Base-by-base conservation (phyloP, 2,329 filamentous ascomycete genomes). In the Xylariomycetidae sp. region DNA sequence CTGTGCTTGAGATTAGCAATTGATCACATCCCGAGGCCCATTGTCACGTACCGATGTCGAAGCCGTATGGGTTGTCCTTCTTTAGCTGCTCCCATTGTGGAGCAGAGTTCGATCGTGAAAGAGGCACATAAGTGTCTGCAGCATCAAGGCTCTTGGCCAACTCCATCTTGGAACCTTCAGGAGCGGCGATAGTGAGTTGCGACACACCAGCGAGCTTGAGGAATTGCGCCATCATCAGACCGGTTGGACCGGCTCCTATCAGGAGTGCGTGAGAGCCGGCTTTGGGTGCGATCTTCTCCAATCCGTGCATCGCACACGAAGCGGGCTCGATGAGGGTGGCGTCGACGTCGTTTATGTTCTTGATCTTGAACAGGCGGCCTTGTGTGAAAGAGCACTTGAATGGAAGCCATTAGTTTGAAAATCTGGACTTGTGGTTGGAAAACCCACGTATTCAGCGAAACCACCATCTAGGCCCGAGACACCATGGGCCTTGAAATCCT, bases 321-420 rank as follows among this genome's bases (percentile, higher is more conserved):
- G 80, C 80, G 10, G 81, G 79, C 58, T 85, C 81, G 30, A 85
- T 70, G 10, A 85, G 70, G 16, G 80, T 82, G 13, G 81, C 81
- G 39, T 85, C 79, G n/a, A 82, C 68, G 49, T 81, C 76, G 19
- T 66, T 72, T 23, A 85, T 67, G 56, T 83, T 80, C 44, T 80
- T 58, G 53, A 82, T 74, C 53, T 75, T 74, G 66, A 82, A 82
- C 23, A 83, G 75, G 57, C 69, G 69, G 43, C 60, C 64, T 33
- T 68, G 65, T 9, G 68, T 64, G 49, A 70, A 72, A 20, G 66
- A 64, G 46, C 66, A 69, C 53, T 56, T 28, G 2, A 28, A 30
- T 31, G 16, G n/a, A n/a, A n/a, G n/a, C n/a, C n/a, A n/a, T n/a
- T n/a, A n/a, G n/a, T n/a, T n/a, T n/a, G n/a, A n/a, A n/a, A n/a